Conservation (phyloP, 345 rosid species). For the Geranium rotundifolium region DNA sequence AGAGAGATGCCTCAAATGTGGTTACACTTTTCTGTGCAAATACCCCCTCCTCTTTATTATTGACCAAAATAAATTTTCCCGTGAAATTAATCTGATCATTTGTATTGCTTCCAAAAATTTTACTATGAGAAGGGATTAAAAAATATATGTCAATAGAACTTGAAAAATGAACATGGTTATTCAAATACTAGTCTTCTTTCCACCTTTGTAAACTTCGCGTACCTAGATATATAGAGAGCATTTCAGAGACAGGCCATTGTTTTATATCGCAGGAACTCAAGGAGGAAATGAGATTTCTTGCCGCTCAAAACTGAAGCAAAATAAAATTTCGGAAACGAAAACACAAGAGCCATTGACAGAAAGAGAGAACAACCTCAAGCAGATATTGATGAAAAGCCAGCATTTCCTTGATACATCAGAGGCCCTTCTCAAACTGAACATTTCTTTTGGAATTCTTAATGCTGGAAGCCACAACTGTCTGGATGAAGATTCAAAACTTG, state of each 20-base stretch:
- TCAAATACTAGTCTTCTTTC: too few species aligned
- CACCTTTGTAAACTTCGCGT: too few species aligned
- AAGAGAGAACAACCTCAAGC: conserved; percentile 51
- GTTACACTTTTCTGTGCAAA: too few species aligned
- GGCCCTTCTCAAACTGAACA: conserved; percentile 67
- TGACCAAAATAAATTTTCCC: too few species aligned
- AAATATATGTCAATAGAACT: too few species aligned
- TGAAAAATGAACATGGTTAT: too few species aligned
- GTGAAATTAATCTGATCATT: too few species aligned
- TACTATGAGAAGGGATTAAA: too few species aligned
- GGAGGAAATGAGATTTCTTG: conserved; percentile 6
- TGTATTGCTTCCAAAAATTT: too few species aligned
- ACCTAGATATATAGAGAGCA: too few species aligned
- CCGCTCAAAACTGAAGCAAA: conserved; percentile 12
- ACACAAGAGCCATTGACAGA: conserved; percentile 39
- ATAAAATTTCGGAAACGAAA: conserved; percentile 11
- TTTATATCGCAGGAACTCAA: conserved; percentile 28
- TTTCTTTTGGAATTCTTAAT: conserved; percentile 29
- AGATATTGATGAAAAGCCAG: conserved; percentile 46
- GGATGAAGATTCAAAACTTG: conserved; percentile 42
- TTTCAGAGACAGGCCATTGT: neutral
- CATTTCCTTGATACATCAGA: conserved; percentile 63
- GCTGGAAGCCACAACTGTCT: conserved; percentile 14
- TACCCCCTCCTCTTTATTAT: too few species aligned
- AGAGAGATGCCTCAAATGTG: too few species aligned